Evolutionary conservation across 2,329 filamentous ascomycete species (phyloP), one percentile per base, ranked within the genome.

Genomic region (Colletotrichum sp.): DNA sequence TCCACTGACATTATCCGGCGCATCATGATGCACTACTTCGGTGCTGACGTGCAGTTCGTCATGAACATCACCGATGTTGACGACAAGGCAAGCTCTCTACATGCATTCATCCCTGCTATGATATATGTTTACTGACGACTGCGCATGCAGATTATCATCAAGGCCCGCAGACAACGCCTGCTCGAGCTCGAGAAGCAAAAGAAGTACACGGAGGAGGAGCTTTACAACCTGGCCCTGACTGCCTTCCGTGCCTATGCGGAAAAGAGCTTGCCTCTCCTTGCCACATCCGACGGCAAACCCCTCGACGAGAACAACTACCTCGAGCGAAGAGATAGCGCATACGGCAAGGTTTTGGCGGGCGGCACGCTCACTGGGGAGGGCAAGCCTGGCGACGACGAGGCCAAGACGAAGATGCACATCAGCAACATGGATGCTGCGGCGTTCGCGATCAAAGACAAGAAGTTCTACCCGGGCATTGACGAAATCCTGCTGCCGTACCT

Each of bases 11-110:
- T 98, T 78, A 93, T 98, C 79, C 91, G 96, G 77, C 92, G 96
- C 80, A 95, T 98, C 80, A 86, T 98, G 84, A 89, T 91, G 81
- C 92, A 96, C 84, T 96, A 97, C 85, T 98, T 98, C 83, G 92
- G 92, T 77, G 97, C 94, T 84, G 88, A 95, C 57, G 92, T 98
- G 79, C 92, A 93, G 76, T 98, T 98, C 86, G 95, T 98, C 79
- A 97, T 98, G 93, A 98, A 98, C 86, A 95, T 97, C 78, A 98
- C 96, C 32, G 96, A 96, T 80, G 90, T 96, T 52, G 94, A 96
- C 80, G 93, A 95, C 85, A 94, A 94, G 89, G 91, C 92, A 81
- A 78, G 81, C 34, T 4, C 8, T n/a, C 24, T 8, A 1, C 2
- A 21, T 15, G 9, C 8, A 6, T 2, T 13, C 9, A 13, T 9